A percentile compares a stretch with the other conserved stretches of the same genome.
These are phyloP conservation scores for Cystobasidium pallidum DNA, from an alignment of 1,284 basidiomycete species.

Conservation along the genomic window DNA sequence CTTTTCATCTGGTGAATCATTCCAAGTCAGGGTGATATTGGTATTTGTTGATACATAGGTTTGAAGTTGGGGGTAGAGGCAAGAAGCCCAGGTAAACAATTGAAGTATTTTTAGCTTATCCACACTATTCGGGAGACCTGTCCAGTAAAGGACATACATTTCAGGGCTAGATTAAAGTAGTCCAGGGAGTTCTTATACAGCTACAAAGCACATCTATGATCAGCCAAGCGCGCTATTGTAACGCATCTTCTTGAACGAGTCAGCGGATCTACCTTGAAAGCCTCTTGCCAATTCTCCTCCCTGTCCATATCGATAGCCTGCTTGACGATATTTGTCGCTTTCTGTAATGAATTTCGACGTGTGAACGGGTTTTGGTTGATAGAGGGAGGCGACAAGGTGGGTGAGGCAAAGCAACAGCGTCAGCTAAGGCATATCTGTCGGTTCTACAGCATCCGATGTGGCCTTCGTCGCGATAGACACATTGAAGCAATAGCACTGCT, in stretches of 20 bases:
- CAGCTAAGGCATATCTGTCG: no score
- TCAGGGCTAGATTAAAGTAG: constrained; percentile 93
- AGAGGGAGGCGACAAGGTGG: no score
- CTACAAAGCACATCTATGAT: constrained; percentile 18
- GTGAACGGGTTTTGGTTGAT: no score
- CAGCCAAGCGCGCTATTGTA: background rate
- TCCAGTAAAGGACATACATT: constrained; percentile 62
- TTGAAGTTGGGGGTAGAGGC: no score
- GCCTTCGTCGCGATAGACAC: no score
- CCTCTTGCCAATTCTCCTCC: constrained; percentile 91
- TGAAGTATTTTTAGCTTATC: no score
- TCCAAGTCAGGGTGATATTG: background rate
- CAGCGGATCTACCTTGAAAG: constrained; percentile 71
- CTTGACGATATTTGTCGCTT: constrained; percentile 64
- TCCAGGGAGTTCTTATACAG: constrained; percentile 88
- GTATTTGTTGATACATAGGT: no score
- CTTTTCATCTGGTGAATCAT: constrained; percentile 60
- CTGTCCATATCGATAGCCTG: constrained; percentile 89
- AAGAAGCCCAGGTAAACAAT: no score
- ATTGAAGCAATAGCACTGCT: no score
- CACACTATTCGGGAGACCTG: no score
- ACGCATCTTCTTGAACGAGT: background rate
- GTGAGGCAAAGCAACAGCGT: background rate
- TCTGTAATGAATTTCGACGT: constrained; percentile 10
- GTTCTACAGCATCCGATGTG: no score